Conservation (phyloP, 352 stramenopile genomes). For the Globisporangium barbulae region DNA sequence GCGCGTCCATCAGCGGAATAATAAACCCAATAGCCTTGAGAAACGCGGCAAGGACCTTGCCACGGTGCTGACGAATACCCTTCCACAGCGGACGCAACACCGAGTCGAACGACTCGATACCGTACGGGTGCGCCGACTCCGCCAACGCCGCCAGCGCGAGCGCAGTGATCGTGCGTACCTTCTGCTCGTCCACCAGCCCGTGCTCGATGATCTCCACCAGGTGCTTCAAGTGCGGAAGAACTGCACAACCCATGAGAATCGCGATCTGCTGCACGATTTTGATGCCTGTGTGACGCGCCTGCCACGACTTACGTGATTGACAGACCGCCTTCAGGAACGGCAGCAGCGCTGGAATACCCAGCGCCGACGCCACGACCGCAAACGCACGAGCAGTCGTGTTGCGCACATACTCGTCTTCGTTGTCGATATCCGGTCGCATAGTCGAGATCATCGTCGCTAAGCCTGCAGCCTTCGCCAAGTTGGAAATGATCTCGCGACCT, state of each 20-base stretch:
- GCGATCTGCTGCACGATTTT: slow-evolving; percentile 99
- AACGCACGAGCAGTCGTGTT: slow-evolving; percentile 99
- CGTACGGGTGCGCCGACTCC: slow-evolving; percentile 98
- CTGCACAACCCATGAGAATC: slow-evolving; percentile 97
- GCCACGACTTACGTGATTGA: slow-evolving; percentile 97
- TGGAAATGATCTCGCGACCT: slow-evolving; percentile 99
- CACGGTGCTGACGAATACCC: slow-evolving; percentile 96
- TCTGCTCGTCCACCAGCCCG: slow-evolving; percentile 97
- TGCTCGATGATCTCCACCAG: slow-evolving; percentile 98
- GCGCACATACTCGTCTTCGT: slow-evolving; percentile 97
- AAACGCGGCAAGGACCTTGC: slow-evolving; percentile 97
- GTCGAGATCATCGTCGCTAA: slow-evolving; percentile 99
- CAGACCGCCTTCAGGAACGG: slow-evolving; percentile 99
- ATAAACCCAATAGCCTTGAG: slow-evolving; percentile 99
- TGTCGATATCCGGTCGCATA: slow-evolving; percentile 99
- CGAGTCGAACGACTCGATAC: slow-evolving; percentile 99
- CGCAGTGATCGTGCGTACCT: slow-evolving; percentile 98
- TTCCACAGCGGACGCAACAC: slow-evolving; percentile 97
- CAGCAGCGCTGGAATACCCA: slow-evolving; percentile 96
- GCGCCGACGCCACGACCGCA: slow-evolving; percentile 97
- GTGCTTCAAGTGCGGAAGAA: slow-evolving; percentile 97
- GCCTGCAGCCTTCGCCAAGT: slow-evolving; percentile 98
- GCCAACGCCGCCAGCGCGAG: slow-evolving; percentile 97
- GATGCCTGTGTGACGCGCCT: slow-evolving; percentile 98
- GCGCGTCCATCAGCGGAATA: slow-evolving; percentile 99